Percentiles rank a stretch among this genome's conserved stretches.
Evolutionary conservation across 2,329 filamentous ascomycete species (phyloP).

Genomic region (Escovopsis sp.): DNA sequence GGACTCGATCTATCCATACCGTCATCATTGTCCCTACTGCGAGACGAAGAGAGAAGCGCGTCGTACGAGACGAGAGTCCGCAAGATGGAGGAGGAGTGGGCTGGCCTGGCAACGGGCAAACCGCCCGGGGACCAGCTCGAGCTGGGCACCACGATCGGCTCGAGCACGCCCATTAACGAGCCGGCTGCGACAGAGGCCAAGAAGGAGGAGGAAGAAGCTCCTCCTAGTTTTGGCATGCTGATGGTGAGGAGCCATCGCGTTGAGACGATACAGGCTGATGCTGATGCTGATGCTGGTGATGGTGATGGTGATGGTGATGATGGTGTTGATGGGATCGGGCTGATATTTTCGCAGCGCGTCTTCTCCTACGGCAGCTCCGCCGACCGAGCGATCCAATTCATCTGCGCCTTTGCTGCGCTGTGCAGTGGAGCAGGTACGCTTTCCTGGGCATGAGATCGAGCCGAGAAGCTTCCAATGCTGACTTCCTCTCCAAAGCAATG

Average conservation of each 20-base stretch:
- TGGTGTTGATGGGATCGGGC: not conserved
- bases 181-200: not conserved
- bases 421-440: constrained; percentile 3
- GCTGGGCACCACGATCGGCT: not conserved
- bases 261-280: too few species aligned
- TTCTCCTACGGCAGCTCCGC: not conserved
- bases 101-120: not conserved
- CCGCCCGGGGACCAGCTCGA: not conserved
- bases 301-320: not conserved
- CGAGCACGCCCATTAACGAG: not conserved
- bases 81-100: not conserved
- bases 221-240: not conserved
- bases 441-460: too few species aligned
- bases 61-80: not conserved
- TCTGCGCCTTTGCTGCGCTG: constrained; percentile 1
- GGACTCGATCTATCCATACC: too few species aligned
- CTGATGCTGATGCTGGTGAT: too few species aligned
- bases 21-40: too few species aligned
- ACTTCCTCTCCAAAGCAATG: not conserved
- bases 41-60: too few species aligned
- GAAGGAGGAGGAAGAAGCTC: not conserved
- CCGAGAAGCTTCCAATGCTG: not conserved
- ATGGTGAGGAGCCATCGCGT: not conserved
- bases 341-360: constrained; percentile 1
- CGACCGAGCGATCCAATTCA: not conserved